A percentile compares a stretch with the other conserved stretches of the same genome.
Evolutionary conservation across 495 filamentous ascomycete species (phyloP).

Genomic region (Penicillium paradoxum): DNA sequence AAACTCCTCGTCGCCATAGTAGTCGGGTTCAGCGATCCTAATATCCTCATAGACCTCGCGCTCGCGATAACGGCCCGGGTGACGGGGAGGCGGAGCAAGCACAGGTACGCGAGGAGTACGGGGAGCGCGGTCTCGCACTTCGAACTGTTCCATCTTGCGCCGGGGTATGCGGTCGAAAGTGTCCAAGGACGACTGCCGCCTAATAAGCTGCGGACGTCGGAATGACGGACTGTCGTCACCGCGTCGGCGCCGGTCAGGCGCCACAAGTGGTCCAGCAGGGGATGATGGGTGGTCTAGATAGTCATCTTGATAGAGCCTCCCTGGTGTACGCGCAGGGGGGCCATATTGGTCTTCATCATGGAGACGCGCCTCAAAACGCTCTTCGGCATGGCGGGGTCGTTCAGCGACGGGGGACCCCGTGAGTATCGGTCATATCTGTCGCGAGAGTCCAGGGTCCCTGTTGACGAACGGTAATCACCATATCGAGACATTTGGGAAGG

Average conservation of each 20-base stretch:
- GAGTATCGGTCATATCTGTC: slow-evolving; percentile 43
- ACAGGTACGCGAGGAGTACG: slow-evolving; percentile 15
- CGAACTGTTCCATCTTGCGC: slow-evolving; percentile 51
- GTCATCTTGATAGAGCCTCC: slow-evolving; percentile 48
- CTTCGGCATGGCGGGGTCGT: slow-evolving; percentile 41
- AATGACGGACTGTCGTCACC: slow-evolving; percentile 38
- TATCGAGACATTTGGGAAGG: slow-evolving; percentile 41
- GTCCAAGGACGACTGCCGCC: slow-evolving; percentile 65
- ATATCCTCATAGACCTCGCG: slow-evolving; percentile 60
- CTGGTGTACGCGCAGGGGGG: slow-evolving; percentile 46
- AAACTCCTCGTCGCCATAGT: slow-evolving; percentile 64
- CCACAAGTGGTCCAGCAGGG: slow-evolving; percentile 35
- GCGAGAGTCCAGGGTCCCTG: slow-evolving; percentile 37
- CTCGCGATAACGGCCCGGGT: slow-evolving; percentile 42
- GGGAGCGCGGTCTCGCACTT: slow-evolving; percentile 36
- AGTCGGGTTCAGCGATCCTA: slow-evolving; percentile 60
- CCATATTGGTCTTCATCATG: slow-evolving; percentile 54
- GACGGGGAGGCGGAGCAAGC: slow-evolving; percentile 30
- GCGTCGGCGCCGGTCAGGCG: slow-evolving; percentile 37
- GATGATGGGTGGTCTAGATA: slow-evolving; percentile 40
- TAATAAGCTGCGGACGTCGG: slow-evolving; percentile 52
- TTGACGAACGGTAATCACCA: slow-evolving; percentile 42
- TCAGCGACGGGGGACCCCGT: slow-evolving; percentile 42
- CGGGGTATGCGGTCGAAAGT: slow-evolving; percentile 65
- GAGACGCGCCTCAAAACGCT: slow-evolving; percentile 50